Evolutionary conservation across 2,329 filamentous ascomycete genomes (phyloP).

Genomic region (Paraphaeosphaeria sporulosa): DNA sequence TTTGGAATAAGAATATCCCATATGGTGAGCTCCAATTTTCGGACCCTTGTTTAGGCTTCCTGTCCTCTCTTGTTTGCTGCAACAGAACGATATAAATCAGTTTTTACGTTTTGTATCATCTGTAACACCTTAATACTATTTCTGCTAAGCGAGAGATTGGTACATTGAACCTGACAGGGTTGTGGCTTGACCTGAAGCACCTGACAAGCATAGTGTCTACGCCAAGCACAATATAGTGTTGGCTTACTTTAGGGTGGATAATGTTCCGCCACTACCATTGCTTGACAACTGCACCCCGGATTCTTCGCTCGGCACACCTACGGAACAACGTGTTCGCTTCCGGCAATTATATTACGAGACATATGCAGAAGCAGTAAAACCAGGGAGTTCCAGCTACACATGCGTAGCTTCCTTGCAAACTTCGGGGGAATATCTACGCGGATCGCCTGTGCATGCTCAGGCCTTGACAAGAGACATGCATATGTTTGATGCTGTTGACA

Average conservation of each 20-base stretch:
- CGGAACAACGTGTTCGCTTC: constrained; percentile 8
- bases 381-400: neutral
- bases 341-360: constrained; percentile 5
- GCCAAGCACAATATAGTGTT: constrained; percentile 34
- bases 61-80: neutral
- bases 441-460: neutral
- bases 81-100: neutral
- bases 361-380: neutral
- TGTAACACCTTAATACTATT: neutral
- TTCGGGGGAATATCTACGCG: constrained; percentile 1
- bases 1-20: neutral
- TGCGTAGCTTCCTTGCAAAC: neutral
- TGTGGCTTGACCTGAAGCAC: constrained; percentile 12
- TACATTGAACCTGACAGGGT: constrained; percentile 5
- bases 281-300: constrained; percentile 24
- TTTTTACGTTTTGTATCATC: neutral
- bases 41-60: neutral
- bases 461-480: neutral
- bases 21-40: neutral
- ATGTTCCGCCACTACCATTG: constrained; percentile 41
- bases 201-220: constrained; percentile 13
- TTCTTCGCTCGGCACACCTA: neutral
- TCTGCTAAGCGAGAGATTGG: neutral
- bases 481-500: neutral
- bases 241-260: constrained; percentile 19